Evolutionary conservation across 208 protist genomes (phyloP).

Genomic region (Trypanosomatidae sp.): DNA sequence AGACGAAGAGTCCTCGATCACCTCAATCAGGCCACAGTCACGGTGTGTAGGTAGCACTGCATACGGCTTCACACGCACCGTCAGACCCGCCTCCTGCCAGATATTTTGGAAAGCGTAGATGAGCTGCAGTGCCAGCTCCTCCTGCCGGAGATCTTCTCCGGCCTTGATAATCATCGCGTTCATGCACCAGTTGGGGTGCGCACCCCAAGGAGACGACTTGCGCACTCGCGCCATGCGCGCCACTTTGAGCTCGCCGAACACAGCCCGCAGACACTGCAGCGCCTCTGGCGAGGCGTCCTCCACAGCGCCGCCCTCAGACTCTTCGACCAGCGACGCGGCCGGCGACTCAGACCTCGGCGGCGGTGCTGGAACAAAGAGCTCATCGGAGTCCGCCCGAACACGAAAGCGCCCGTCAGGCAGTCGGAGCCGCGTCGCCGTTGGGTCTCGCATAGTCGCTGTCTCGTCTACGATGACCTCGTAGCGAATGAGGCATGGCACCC

Average conservation of each 20-base stretch:
- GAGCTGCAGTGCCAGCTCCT: conserved; percentile 93
- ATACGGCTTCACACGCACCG: conserved; percentile 80
- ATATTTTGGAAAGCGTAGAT: conserved; percentile 84
- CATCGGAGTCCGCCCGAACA: conserved; percentile 45
- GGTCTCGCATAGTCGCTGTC: conserved; percentile 79
- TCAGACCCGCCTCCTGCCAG: conserved; percentile 85
- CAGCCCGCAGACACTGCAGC: conserved; percentile 33
- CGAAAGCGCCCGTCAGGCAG: conserved; percentile 63
- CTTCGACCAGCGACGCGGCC: background rate
- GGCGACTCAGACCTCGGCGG: background rate
- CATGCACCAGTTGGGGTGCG: conserved; percentile 86
- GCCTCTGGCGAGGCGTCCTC: conserved; percentile 29
- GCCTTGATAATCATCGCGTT: conserved; percentile 90
- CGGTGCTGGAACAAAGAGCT: conserved; percentile 35
- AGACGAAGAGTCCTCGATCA: conserved; percentile 83
- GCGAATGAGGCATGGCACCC: conserved; percentile 79
- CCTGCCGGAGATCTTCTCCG: conserved; percentile 93
- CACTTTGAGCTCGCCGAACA: conserved; percentile 68
- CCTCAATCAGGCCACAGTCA: conserved; percentile 89
- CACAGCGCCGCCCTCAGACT: background rate
- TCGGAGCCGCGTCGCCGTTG: conserved; percentile 59
- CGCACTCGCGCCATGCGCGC: conserved; percentile 58
- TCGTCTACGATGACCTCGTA: conserved; percentile 90
- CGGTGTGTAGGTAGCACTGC: conserved; percentile 67
- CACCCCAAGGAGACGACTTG: conserved; percentile 67